Evolutionary conservation across 352 stramenopile genomes (phyloP), one percentile per base, ranked within the genome.

Genomic region (Hyaloperonospora brassicae): DNA sequence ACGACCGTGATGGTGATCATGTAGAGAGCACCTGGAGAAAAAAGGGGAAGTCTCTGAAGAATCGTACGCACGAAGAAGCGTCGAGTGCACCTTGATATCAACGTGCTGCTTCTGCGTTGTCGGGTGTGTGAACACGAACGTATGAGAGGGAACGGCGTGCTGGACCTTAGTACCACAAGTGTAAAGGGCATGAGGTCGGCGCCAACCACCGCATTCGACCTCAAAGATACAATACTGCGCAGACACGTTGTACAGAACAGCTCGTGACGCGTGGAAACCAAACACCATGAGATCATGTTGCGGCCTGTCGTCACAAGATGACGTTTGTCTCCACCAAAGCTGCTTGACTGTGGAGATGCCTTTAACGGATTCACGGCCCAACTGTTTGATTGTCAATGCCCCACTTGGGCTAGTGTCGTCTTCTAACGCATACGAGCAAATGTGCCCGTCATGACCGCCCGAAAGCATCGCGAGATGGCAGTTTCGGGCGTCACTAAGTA

Each of bases 141-240:
- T 74, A 50, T 89, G 75, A 1, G 52, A 47, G 8, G 78, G 74
- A 17, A 86, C 61, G 0, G 74, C 70, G 4, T 52, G 52, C 13
- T 51, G 14, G 2, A 41, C 36, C 17, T 57, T 64, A 23, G 42
- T 8, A 25, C n/a, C 23, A 30, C 39, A 30, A 3, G 42, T 61
- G 14, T 65, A 58, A 22, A 95, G 68, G 2, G 75, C 76, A 44
- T 95, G 80, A 0, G 84, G 84, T 11, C 84, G 79, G 1, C 83
- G 79, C 83, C 83, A 95, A n/a, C 83, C 83, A 24, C 84, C 84
- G 34, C 80, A 91, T 35, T 86, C 74, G 14, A 93, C 55, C 42
- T 69, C 77, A 53, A 95, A 86, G 9, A 92, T 24, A 13, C 83
- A 83, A 57, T 88, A 86, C 50, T 87, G 76, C 0, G 80, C 61